Base-by-base conservation (phyloP, 352 stramenopile genomes). In the Saprolegnia diclina region DNA sequence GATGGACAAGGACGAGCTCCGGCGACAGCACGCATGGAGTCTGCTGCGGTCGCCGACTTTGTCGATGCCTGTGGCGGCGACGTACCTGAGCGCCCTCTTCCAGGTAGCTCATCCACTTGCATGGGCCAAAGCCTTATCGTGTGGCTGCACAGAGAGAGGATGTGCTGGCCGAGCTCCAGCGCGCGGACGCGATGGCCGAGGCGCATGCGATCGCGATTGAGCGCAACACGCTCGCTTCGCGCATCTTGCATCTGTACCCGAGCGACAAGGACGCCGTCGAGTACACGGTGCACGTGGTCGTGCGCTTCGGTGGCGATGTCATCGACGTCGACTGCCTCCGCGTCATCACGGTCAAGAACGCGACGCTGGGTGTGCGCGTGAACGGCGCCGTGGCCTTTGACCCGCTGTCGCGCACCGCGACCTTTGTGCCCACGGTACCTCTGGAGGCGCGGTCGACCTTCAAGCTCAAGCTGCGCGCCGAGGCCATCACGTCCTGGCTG, bases 331-430 rank as follows among this genome's bases (percentile, higher is more conserved):
- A 66, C 57, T 66, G 57, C 42, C 22, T 66, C 19, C 57, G 57
- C 10, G 52, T 66, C 57, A 56, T 66, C 57, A 66, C 38, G 24
- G 44, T 66, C 57, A 66, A 66, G 57, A 66, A 66, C 57, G 32
- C 38, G 22, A 44, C 24, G n/a, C 40, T 55, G 1, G 50, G 50
- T 9, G 57, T 66, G 18, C 57, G 57, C 42, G 57, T 66, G 0
- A 54, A 55, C 21, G 57, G 57, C 22, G 35, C 48, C 44, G 42
- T 66, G 35, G 32, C 40, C 1, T 66, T 54, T 26, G 57, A 66
- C 24, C 35, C 7, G 19, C 37, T 35, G 10, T 40, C 57, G 57
- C 37, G 57, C 19, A 56, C 40, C 0, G 57, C 21, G 21, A 21
- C 35, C 10, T 66, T 66, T 38, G 26, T 32, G 32, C 57, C 57